phyloP scores from a whole-genome alignment of 202 grass and related monocot species.

The Setaria italica region DNA sequence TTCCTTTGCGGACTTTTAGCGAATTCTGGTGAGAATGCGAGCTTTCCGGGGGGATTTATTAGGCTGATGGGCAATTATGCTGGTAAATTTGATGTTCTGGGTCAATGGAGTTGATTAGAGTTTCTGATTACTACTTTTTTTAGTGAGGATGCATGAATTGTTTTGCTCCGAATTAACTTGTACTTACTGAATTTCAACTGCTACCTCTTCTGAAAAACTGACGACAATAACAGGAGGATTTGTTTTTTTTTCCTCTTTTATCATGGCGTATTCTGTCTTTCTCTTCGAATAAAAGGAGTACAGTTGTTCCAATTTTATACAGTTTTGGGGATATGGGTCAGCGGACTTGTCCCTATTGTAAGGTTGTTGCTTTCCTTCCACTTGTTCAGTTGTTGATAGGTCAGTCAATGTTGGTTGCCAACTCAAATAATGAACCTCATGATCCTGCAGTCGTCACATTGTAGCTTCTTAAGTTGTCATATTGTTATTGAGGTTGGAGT shows the following conservation, averaged over 20 bases:
- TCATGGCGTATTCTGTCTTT: background rate
- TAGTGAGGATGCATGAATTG: background rate
- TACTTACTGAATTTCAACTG: background rate
- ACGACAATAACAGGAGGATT: background rate
- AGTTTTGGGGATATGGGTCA: background rate
- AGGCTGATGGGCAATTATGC: background rate
- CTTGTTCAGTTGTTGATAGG: constrained; percentile 9
- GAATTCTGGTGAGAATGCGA: background rate
- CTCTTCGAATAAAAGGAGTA: background rate
- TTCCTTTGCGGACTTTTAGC: background rate
- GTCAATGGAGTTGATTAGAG: background rate
- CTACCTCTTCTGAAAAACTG: background rate
- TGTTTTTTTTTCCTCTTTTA: too few relatives aligned
- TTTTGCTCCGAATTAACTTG: background rate
- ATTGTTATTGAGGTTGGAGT: background rate
- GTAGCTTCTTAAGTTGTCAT: background rate
- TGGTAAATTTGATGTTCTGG: background rate
- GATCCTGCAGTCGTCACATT: background rate
- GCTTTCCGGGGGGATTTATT: background rate
- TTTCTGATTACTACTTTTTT: background rate
- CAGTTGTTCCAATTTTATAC: background rate
- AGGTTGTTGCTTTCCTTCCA: constrained; percentile 17
- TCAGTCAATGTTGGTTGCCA: constrained; percentile 12
- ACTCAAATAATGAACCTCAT: background rate
- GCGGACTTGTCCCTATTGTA: constrained; percentile 10